Evolutionary conservation across 2,329 filamentous ascomycete genomes (phyloP).

Genomic region (Trichophyton rubrum): DNA sequence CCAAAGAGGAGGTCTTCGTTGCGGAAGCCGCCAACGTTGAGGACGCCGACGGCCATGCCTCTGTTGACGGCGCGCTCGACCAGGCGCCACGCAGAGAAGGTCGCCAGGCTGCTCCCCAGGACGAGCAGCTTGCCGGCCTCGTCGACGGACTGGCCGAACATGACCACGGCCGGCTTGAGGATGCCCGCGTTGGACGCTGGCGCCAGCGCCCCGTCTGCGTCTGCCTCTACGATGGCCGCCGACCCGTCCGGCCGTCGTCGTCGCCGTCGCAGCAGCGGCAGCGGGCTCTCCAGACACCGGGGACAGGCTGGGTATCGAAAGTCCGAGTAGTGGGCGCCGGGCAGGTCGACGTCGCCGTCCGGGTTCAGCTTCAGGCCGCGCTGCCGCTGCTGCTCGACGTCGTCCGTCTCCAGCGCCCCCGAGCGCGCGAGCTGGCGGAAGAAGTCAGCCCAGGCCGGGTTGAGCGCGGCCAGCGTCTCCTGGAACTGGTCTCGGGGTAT

Average conservation of each 20-base stretch:
- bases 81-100: slow-evolving; percentile 87
- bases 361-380: slow-evolving; percentile 74
- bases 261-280: no score
- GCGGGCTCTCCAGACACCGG: slow-evolving; percentile 56
- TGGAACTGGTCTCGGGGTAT: slow-evolving; percentile 66
- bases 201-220: slow-evolving; percentile 69
- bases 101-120: slow-evolving; percentile 80
- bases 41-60: slow-evolving; percentile 71
- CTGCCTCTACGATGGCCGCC: slow-evolving; percentile 51
- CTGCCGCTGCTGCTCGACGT: slow-evolving; percentile 54
- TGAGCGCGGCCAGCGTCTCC: slow-evolving; percentile 58
- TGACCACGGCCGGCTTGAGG: slow-evolving; percentile 82
- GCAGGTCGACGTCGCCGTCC: slow-evolving; percentile 86
- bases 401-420: slow-evolving; percentile 66
- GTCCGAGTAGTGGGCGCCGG: slow-evolving; percentile 71
- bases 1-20: slow-evolving; percentile 35
- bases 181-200: slow-evolving; percentile 57
- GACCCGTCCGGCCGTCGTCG: slow-evolving; percentile 40
- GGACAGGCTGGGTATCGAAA: slow-evolving; percentile 90
- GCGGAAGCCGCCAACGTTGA: slow-evolving; percentile 54
- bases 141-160: slow-evolving; percentile 94
- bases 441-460: slow-evolving; percentile 74
- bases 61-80: slow-evolving; percentile 71
- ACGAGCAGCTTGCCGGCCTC: slow-evolving; percentile 62
- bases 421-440: slow-evolving; percentile 57